Evolutionary conservation across 2,329 filamentous ascomycete genomes (phyloP).

Genomic region (Proliferodiscus dingleyae): DNA sequence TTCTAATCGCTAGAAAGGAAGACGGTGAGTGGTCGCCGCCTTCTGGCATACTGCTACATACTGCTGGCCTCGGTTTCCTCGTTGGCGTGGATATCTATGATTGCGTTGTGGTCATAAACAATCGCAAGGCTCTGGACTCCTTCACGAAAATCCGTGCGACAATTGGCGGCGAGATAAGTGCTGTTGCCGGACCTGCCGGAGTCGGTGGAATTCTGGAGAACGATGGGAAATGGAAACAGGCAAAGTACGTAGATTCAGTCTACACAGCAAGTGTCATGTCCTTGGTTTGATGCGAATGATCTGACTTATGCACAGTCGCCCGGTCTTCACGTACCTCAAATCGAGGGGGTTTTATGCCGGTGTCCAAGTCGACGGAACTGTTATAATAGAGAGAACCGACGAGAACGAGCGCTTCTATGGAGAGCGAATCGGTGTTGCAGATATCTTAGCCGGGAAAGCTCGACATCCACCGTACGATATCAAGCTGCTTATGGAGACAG

Average conservation of each 20-base stretch:
- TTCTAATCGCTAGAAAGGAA: constrained; percentile 76
- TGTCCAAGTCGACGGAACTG: constrained; percentile 79
- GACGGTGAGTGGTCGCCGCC: constrained; percentile 90
- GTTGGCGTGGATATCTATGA: constrained; percentile 94
- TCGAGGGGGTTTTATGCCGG: constrained; percentile 84
- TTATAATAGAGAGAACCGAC: constrained; percentile 79
- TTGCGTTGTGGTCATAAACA: constrained; percentile 90
- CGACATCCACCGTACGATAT: constrained; percentile 33
- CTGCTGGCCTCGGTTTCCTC: constrained; percentile 81
- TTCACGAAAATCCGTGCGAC: constrained; percentile 77
- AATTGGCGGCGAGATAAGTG: constrained; percentile 74
- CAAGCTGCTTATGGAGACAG: constrained; percentile 57
- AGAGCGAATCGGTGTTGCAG: constrained; percentile 53
- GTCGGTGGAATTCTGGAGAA: constrained; percentile 51
- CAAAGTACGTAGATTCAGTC: constrained; percentile 42
- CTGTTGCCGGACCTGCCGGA: constrained; percentile 72
- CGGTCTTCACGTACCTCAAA: constrained; percentile 83
- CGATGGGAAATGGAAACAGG: constrained; percentile 44
- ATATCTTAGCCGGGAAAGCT: constrained; percentile 47
- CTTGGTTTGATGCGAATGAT: neutral
- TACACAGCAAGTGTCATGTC: neutral
- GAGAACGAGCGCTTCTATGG: constrained; percentile 87
- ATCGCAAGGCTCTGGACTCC: constrained; percentile 73
- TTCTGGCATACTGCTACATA: constrained; percentile 86
- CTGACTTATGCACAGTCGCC: constrained; percentile 31